Evolutionary conservation across 176 grass and related monocot genomes (phyloP), one percentile per base, ranked within the genome.

Genomic region (Secale cereale): DNA sequence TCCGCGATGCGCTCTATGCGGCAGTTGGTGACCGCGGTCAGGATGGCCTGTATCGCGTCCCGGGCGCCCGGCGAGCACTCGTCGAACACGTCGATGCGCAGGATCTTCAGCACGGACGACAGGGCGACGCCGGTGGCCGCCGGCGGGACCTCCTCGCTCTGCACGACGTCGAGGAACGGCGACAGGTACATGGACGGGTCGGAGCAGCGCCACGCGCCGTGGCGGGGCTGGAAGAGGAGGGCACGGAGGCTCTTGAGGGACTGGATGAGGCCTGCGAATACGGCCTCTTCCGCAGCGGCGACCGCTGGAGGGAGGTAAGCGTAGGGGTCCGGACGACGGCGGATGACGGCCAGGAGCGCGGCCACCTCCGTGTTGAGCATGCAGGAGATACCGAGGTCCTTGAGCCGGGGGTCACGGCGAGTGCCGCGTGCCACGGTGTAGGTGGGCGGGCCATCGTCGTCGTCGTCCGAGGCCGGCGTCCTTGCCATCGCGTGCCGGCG

Each of bases 331-430:
- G 86, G 75, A 1, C 89, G 85, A 50, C 86, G 96, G 4, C 96
- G 96, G 80, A 98, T 95, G 30, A 95, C 93, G 54, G 93, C 93
- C 22, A 98, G 88, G 64, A 98, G 83, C 64, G 91, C 89, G 10
- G 91, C 91, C 12, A 95, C 91, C 86, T 98, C 96, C 5, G 89
- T 93, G 85, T 98, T 98, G 86, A 98, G 96, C 91, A 98, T 98
- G 93, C 93, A 98, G 7, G 93, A 98, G 85, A 98, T 91, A 81
- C 89, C 91, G 0, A 95, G 88, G 81, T 98, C 91, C 80, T 90
- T 94, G 77, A 88, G 85, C 4, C 87, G 77, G 17, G 87, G 84
- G 82, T 85, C 90, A 48, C 76, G 90, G 5, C 85, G 82, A n/a
- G 70, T 77, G 4, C 67, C 77, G 10, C 70, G 76, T 19, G 59